Conservation (phyloP, 2,329 filamentous ascomycete genomes). For the Exophiala oligosperma region DNA sequence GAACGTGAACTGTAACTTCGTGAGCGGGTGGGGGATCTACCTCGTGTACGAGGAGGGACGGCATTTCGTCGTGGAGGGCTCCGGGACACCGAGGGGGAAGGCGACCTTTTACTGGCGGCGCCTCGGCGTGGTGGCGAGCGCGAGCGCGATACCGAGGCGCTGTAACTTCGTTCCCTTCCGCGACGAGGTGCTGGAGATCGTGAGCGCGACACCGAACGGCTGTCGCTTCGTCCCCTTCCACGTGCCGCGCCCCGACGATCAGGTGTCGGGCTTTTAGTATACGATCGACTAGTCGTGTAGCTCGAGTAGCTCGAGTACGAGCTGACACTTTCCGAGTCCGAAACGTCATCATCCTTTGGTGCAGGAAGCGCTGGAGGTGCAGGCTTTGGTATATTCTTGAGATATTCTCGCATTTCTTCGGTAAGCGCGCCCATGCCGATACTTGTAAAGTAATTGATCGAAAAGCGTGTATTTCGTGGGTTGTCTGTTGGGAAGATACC, state of each 20-base stretch:
- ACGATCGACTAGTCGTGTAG: slow-evolving; percentile 48
- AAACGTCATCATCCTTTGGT: slow-evolving; percentile 51
- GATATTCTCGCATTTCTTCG: slow-evolving; percentile 87
- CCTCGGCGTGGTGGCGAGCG: slow-evolving; percentile 22
- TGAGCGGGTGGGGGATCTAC: slow-evolving; percentile 18
- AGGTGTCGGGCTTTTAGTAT: slow-evolving; percentile 24
- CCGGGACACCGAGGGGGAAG: slow-evolving; percentile 25
- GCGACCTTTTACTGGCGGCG: slow-evolving; percentile 20
- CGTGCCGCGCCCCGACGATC: slow-evolving; percentile 18
- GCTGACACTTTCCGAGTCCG: slow-evolving; percentile 65
- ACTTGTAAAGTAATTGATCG: slow-evolving; percentile 99
- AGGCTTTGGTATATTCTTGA: slow-evolving; percentile 88
- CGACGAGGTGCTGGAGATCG: slow-evolving; percentile 28
- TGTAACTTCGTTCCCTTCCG: slow-evolving; percentile 22
- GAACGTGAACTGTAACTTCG: slow-evolving; percentile 9
- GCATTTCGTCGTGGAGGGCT: slow-evolving; percentile 23
- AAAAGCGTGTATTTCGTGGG: slow-evolving; percentile 87
- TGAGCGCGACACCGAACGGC: slow-evolving; percentile 28
- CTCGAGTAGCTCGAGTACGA: slow-evolving; percentile 77
- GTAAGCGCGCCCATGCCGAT: slow-evolving; percentile 95
- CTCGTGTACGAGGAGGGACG: slow-evolving; percentile 7
- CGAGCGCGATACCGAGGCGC: slow-evolving; percentile 24
- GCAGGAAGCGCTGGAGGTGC: slow-evolving; percentile 65
- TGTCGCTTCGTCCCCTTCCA: slow-evolving; percentile 21
- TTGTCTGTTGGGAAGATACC: slow-evolving; percentile 90